Base-by-base conservation (phyloP, 2,329 filamentous ascomycete genomes). In the Fusarium solani-melongenae region DNA sequence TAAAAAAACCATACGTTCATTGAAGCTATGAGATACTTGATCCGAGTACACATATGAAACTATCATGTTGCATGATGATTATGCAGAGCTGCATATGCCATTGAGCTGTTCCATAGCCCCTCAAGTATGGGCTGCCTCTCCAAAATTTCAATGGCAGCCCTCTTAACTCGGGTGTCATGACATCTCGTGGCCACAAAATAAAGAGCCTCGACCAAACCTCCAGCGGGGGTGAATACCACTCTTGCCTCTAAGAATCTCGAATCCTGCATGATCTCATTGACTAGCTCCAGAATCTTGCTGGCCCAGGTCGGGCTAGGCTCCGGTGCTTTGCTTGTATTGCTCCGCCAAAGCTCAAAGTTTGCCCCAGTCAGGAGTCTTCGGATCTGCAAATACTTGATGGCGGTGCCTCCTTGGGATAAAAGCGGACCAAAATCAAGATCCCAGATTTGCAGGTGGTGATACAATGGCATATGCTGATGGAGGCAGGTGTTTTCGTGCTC, bases 141-240 rank as follows among this genome's bases (percentile, higher is more conserved):
- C 29, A 66, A 53, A 2, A 66, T 44, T 20, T 33, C 20, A 12
- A 56, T 7, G 7, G 57, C 64, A 17, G 20, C 22, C 14, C 8
- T 12, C 3, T 46, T 49, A 3, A 29, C 22, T 8, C 5, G 14
- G 1, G 15, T 3, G 6, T 56, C 29, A 12, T n/a, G 5, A 4
- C 17, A 44, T n/a, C 22, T 14, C 10, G 46, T 57, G 8, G 64
- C 49, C 56, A 56, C 64, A 17, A 66, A 66, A 4, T 55, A 66
- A 6, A 66, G 27, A 2, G 46, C 64, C 46, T 66, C 57, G 29
- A 66, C 36, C 27, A 62, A 56, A 5, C 64, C 64, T 12, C 46
- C 64, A 10, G 41, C 20, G 6, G 57, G 46, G 14, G 22, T 66
- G n/a, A 49, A 66, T 7, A 29, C 11, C 7, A 62, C 34, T 5